Evolutionary conservation across 345 rosid genomes (phyloP), one percentile per base, ranked within the genome.

Genomic region (Turnera subulata): DNA sequence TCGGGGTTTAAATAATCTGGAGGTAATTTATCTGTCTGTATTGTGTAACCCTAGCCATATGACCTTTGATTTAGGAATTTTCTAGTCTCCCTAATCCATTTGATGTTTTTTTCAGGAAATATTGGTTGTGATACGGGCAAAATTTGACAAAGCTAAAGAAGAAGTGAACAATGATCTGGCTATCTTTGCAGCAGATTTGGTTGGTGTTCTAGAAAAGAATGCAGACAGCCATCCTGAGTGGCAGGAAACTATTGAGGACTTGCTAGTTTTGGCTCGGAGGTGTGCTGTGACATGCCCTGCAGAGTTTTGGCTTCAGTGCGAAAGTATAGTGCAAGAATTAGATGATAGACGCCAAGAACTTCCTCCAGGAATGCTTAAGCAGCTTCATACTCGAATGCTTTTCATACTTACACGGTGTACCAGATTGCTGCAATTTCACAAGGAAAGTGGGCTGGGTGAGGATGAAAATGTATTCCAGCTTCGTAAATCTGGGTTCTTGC

Each of bases 221-320:
- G 88, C 95, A 46, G 99, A 90, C 65, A 84, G 76, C 67, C 97
- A 94, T 75, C 99, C 99, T 48, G 97, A 94, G 59, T 88, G 92
- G 96, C 95, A 94, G 81, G 95, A 91, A 80, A 85, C 96, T 15
- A 85, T 94, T 39, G 99, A 94, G 76, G 99, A 94, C 70, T 78
- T 94, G 76, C 69, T 94, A 74, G 69, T 94, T 76, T 75, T 90
- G 76, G 99, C 99, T 79, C 85, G 99, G 61, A 79, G 95, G 66
- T 90, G 97, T 79, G 95, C 93, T 63, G 81, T 94, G 96, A 79
- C 90, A 57, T 74, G 84, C 37, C 86, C 99, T 58, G 88, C 89
- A 68, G 97, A 94, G 65, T 94, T 94, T 74, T 94, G 99, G 99
- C 97, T 90, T 73, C 97, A 88, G 66, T 94, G 99, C 75, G 99